Evolutionary conservation across 2,329 filamentous ascomycete species (phyloP).

Genomic region (Cytospora leucostoma): DNA sequence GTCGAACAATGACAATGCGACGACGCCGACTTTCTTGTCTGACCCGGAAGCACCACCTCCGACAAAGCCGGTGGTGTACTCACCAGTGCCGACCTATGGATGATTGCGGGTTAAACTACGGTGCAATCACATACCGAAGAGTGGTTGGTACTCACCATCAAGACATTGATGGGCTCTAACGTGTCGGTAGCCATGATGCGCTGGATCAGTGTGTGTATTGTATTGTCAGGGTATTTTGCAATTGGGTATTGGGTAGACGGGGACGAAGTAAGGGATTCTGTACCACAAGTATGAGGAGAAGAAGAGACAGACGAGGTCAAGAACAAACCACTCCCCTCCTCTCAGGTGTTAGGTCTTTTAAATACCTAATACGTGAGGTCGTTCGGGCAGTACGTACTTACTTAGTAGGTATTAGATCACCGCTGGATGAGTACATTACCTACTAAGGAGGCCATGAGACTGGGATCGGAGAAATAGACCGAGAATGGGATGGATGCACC

Average conservation of each 20-base stretch:
- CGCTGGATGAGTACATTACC: no score
- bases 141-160: constrained; percentile 59
- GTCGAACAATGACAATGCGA: constrained; percentile 87
- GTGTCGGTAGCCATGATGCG: constrained; percentile 25
- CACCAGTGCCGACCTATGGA: constrained; percentile 77
- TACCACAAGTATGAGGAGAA: neutral
- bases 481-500: constrained; percentile 15
- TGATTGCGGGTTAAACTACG: neutral
- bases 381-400: neutral
- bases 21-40: constrained; percentile 95
- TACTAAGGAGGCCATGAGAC: neutral
- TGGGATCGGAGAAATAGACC: constrained; percentile 26
- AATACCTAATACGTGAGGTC: neutral
- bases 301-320: neutral
- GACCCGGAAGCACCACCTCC: constrained; percentile 79
- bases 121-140: neutral
- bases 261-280: neutral
- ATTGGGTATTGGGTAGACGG: neutral
- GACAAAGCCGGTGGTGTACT: constrained; percentile 96
- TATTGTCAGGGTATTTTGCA: neutral
- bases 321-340: no score
- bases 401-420: neutral
- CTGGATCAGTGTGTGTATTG: neutral
- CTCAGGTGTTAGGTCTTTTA: no score
- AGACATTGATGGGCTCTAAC: constrained; percentile 65